These are phyloP conservation scores for Cryptococcus sp. DNA, from an alignment of 1,284 basidiomycete genomes.

Conservation along the genomic window DNA sequence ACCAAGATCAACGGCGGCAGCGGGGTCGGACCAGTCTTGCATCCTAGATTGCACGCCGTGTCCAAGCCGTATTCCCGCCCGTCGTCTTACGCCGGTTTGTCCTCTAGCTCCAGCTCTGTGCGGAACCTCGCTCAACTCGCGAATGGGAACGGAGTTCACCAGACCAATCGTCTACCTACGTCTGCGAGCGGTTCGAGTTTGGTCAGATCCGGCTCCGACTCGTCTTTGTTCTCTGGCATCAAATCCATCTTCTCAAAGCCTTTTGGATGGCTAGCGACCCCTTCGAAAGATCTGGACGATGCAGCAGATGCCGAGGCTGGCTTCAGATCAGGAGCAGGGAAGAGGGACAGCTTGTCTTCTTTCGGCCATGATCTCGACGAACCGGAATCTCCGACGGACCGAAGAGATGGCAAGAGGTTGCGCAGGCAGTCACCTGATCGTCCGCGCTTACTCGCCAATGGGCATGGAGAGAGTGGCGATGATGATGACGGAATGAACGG, in stretches of 20 bases:
- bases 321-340: constrained; percentile 4
- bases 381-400: constrained; percentile 30
- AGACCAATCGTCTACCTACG: not conserved
- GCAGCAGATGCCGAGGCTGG: not conserved
- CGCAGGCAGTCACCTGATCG: constrained; percentile 20
- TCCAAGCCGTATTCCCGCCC: constrained; percentile 33
- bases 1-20: constrained; percentile 4
- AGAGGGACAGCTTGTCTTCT: constrained; percentile 27
- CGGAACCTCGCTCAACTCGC: constrained; percentile 11
- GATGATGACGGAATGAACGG: constrained; percentile 15
- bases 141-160: not conserved
- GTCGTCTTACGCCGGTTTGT: constrained; percentile 16
- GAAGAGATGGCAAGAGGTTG: constrained; percentile 26
- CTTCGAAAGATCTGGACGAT: constrained; percentile 10
- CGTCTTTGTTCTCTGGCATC: constrained; percentile 31
- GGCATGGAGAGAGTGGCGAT: constrained; percentile 1
- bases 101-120: constrained; percentile 13
- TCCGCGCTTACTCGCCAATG: not conserved
- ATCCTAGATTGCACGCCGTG: constrained; percentile 29
- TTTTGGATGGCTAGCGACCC: constrained; percentile 39
- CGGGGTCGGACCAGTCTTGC: constrained; percentile 10
- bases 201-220: constrained; percentile 30
- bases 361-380: constrained; percentile 37
- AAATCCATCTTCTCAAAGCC: constrained; percentile 41
- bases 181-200: constrained; percentile 16